Percentiles rank a stretch among this genome's conserved stretches.
Evolutionary conservation across 2,329 filamentous ascomycete genomes (phyloP).

Genomic region (Paraphoma chrysanthemicola): DNA sequence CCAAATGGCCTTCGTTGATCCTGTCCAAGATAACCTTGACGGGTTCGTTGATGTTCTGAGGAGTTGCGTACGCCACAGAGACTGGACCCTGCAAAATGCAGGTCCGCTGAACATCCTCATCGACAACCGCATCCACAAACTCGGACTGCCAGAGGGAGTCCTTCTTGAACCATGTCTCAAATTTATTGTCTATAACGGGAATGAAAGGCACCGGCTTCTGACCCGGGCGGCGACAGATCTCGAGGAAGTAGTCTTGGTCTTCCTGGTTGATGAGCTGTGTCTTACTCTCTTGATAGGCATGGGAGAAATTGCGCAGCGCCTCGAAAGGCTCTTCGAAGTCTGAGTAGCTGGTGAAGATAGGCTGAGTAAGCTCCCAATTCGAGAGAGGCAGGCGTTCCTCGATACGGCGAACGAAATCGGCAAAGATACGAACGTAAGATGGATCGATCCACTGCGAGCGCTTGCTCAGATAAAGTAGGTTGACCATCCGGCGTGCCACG

Average conservation of each 20-base stretch:
- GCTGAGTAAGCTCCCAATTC: slow-evolving; percentile 13
- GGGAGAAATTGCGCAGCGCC: slow-evolving; percentile 8
- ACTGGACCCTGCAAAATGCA: slow-evolving; percentile 50
- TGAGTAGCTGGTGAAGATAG: slow-evolving; percentile 15
- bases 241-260: slow-evolving; percentile 35
- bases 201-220: slow-evolving; percentile 49
- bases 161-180: slow-evolving; percentile 51
- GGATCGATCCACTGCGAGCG: slow-evolving; percentile 90
- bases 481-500: slow-evolving; percentile 84
- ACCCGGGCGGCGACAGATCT: slow-evolving; percentile 34
- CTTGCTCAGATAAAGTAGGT: slow-evolving; percentile 90
- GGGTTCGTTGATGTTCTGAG: slow-evolving; percentile 21
- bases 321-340: slow-evolving; percentile 18
- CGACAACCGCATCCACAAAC: slow-evolving; percentile 45
- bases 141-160: slow-evolving; percentile 52
- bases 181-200: slow-evolving; percentile 43
- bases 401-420: slow-evolving; percentile 78
- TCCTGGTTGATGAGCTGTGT: slow-evolving; percentile 4
- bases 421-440: slow-evolving; percentile 77
- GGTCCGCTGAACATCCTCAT: slow-evolving; percentile 41
- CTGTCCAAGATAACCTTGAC: slow-evolving; percentile 17
- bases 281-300: slow-evolving; percentile 16
- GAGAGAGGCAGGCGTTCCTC: slow-evolving; percentile 14
- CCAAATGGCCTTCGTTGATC: slow-evolving; percentile 15
- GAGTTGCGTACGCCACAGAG: slow-evolving; percentile 25